These are phyloP conservation scores for Colletotrichum limetticola DNA, from an alignment of 2,329 filamentous ascomycete genomes.

Conservation along the genomic window DNA sequence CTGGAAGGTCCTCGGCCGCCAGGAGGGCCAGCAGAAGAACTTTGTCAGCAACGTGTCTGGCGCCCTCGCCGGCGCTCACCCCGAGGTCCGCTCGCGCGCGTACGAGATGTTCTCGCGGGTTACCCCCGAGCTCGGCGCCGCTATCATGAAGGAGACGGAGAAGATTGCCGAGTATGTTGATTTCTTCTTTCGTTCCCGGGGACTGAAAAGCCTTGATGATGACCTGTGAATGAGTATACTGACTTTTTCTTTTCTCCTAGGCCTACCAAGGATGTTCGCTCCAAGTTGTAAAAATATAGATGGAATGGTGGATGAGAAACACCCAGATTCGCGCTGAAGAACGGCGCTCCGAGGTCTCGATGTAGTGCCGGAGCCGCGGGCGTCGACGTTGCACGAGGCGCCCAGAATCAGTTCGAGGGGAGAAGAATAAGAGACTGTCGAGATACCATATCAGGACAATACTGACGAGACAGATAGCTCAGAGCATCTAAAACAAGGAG, in stretches of 20 bases:
- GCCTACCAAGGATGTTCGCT: slow-evolving; percentile 18
- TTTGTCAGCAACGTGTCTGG: slow-evolving; percentile 69
- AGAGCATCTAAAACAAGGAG: background rate
- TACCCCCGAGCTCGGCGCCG: slow-evolving; percentile 61
- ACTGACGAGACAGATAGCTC: background rate
- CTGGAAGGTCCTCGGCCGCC: slow-evolving; percentile 60
- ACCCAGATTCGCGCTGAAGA: background rate
- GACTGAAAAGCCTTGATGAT: background rate
- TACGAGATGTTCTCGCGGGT: slow-evolving; percentile 71
- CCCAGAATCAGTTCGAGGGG: background rate
- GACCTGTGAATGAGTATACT: background rate
- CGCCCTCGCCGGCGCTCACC: slow-evolving; percentile 64
- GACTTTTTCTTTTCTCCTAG: background rate
- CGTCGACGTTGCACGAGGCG: background rate
- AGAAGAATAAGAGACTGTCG: background rate
- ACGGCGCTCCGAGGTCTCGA: too few species aligned
- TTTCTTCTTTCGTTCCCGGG: background rate
- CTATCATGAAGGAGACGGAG: slow-evolving; percentile 65
- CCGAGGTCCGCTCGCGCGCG: slow-evolving; percentile 65
- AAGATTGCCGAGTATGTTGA: slow-evolving; percentile 44
- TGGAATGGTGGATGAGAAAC: background rate
- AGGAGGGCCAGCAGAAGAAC: slow-evolving; percentile 68
- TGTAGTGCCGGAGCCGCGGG: background rate
- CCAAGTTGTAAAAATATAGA: slow-evolving; percentile 24
- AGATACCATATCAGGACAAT: background rate